phyloP scores from a whole-genome alignment of 306 rosid genomes.

The Trifolium pratense region DNA sequence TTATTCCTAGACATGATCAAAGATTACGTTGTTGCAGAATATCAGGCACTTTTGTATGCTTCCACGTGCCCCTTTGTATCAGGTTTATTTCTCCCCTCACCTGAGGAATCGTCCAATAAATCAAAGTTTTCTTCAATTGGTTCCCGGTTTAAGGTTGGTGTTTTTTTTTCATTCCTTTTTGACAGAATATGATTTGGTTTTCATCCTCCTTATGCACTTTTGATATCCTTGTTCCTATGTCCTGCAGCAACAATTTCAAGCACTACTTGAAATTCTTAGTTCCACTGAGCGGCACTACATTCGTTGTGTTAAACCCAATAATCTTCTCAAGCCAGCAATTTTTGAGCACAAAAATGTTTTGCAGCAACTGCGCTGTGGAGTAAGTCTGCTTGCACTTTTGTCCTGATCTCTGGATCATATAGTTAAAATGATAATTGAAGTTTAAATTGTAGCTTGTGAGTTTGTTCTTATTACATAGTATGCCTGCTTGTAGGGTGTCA shows the following conservation, averaged over 20 bases:
- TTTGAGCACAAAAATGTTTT: constrained; percentile 90
- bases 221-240: constrained; percentile 46
- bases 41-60: constrained; percentile 85
- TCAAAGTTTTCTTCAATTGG: constrained; percentile 99
- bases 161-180: not conserved
- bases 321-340: constrained; percentile 92
- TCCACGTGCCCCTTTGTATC: constrained; percentile 84
- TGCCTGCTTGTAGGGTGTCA: constrained; percentile 74
- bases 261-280: constrained; percentile 94
- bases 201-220: constrained; percentile 40
- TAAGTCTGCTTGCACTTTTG: constrained; percentile 51
- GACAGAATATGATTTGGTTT: constrained; percentile 25
- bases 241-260: constrained; percentile 93
- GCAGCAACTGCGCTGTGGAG: constrained; percentile 99
- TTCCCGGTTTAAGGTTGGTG: constrained; percentile 91
- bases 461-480: constrained; percentile 35
- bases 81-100: constrained; percentile 68
- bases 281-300: constrained; percentile 95
- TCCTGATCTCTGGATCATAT: constrained; percentile 33
- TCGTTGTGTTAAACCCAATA: constrained; percentile 99
- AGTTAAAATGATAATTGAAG: constrained; percentile 29
- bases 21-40: constrained; percentile 99
- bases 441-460: constrained; percentile 28
- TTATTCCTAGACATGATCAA: constrained; percentile 99
- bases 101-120: constrained; percentile 91